Percentiles rank a stretch among this genome's conserved stretches.
Evolutionary conservation across 352 stramenopile genomes (phyloP).

Genomic region (Phytophthora sp.): DNA sequence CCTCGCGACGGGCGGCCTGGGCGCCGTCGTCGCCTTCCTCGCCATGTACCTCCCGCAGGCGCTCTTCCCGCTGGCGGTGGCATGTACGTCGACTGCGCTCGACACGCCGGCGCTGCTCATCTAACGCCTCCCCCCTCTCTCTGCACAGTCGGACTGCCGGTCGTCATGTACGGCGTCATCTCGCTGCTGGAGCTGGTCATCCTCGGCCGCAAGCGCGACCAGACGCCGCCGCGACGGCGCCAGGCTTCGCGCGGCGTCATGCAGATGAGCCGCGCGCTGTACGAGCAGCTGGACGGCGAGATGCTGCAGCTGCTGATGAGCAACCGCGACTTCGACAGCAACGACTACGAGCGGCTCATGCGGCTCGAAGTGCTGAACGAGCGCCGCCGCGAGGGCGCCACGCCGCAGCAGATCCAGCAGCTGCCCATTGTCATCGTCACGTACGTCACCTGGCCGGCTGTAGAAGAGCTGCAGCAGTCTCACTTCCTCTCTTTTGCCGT

Average conservation of each 20-base stretch:
- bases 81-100: slow-evolving; percentile 23
- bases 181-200: slow-evolving; percentile 48
- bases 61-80: slow-evolving; percentile 30
- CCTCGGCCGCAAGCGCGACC: slow-evolving; percentile 31
- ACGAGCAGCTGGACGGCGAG: slow-evolving; percentile 70
- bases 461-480: slow-evolving; percentile 8
- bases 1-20: slow-evolving; percentile 13
- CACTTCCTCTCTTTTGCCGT: too few relatives aligned
- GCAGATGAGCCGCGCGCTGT: slow-evolving; percentile 67
- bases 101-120: not conserved
- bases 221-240: slow-evolving; percentile 7
- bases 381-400: slow-evolving; percentile 55
- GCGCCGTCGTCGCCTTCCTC: slow-evolving; percentile 22
- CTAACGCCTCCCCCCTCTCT: not conserved
- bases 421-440: slow-evolving; percentile 65
- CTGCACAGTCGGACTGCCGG: slow-evolving; percentile 45
- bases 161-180: slow-evolving; percentile 62
- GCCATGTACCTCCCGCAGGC: slow-evolving; percentile 26
- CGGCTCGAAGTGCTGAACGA: slow-evolving; percentile 67
- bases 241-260: slow-evolving; percentile 40
- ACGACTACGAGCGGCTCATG: slow-evolving; percentile 77
- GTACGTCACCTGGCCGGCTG: slow-evolving; percentile 41
- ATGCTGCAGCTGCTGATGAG: slow-evolving; percentile 67
- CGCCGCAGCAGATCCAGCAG: slow-evolving; percentile 58
- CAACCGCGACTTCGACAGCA: slow-evolving; percentile 74